These are phyloP conservation scores for Lyophyllum atratum DNA, from an alignment of 768 basidiomycete genomes.

Conservation along the genomic window DNA sequence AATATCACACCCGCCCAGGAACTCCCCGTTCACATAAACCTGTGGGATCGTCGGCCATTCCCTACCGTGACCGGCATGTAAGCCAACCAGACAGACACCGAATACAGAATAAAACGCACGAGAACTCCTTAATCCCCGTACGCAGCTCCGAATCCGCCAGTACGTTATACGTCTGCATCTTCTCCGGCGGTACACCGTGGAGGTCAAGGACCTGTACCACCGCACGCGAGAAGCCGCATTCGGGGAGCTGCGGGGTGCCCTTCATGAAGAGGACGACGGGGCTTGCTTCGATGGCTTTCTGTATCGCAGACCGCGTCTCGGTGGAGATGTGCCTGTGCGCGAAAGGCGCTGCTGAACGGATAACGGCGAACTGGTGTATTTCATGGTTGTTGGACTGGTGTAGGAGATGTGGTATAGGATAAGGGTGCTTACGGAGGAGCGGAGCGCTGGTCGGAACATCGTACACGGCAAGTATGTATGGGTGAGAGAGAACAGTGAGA, in stretches of 20 bases:
- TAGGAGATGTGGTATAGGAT: not conserved
- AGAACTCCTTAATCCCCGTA: constrained; percentile 91
- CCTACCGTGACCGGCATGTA: constrained; percentile 38
- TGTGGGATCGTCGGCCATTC: constrained; percentile 99
- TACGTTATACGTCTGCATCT: constrained; percentile 89
- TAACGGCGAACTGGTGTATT: constrained; percentile 28
- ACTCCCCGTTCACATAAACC: constrained; percentile 92
- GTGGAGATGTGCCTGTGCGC: constrained; percentile 54
- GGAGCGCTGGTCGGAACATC: constrained; percentile 50
- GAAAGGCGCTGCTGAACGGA: constrained; percentile 30
- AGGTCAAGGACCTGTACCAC: constrained; percentile 88
- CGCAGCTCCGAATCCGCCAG: constrained; percentile 84
- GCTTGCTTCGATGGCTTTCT: constrained; percentile 68
- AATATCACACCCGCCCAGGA: constrained; percentile 97
- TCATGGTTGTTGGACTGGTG: not conserved
- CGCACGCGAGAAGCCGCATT: constrained; percentile 96
- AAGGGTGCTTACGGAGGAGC: constrained; percentile 42
- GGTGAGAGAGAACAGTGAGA: not conserved
- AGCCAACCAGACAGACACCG: not conserved
- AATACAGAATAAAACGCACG: constrained; percentile 58
- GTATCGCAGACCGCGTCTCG: constrained; percentile 63
- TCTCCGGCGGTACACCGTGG: constrained; percentile 77
- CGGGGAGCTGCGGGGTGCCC: constrained; percentile 81
- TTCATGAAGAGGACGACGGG: constrained; percentile 99
- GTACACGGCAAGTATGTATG: not conserved